Conservation (phyloP, 805 yeast species). For the Debaryomyces maramus region DNA sequence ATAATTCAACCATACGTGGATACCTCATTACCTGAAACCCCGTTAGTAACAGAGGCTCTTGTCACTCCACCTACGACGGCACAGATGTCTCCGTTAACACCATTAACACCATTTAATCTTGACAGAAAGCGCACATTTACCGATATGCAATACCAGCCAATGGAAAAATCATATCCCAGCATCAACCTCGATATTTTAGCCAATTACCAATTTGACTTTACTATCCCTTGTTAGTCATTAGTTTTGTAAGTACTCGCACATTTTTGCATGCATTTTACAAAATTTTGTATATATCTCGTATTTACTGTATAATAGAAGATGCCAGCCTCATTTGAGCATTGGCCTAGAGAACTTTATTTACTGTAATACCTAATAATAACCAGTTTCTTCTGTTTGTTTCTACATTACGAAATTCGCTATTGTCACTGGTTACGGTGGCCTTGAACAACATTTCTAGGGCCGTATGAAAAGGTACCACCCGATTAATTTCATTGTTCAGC, state of each 20-base stretch:
- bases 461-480: too few relatives aligned
- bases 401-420: too few relatives aligned
- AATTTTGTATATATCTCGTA: not conserved
- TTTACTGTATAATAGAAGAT: not conserved
- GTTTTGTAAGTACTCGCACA: not conserved
- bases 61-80: constrained; percentile 5
- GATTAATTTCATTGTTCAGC: too few relatives aligned
- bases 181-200: not conserved
- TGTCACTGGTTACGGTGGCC: too few relatives aligned
- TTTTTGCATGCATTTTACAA: not conserved
- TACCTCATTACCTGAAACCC: not conserved
- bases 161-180: not conserved
- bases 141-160: not conserved
- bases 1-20: not conserved
- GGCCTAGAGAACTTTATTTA: too few relatives aligned
- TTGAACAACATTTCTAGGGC: too few relatives aligned
- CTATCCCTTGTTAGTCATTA: not conserved
- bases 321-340: too few relatives aligned
- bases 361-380: too few relatives aligned
- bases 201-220: not conserved
- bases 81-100: constrained; percentile 22
- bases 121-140: not conserved
- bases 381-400: too few relatives aligned
- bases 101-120: constrained; percentile 17
- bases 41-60: not conserved